Base-by-base conservation (phyloP, 371 early-diverging fungal species). In the Synchytrium microbalum region DNA sequence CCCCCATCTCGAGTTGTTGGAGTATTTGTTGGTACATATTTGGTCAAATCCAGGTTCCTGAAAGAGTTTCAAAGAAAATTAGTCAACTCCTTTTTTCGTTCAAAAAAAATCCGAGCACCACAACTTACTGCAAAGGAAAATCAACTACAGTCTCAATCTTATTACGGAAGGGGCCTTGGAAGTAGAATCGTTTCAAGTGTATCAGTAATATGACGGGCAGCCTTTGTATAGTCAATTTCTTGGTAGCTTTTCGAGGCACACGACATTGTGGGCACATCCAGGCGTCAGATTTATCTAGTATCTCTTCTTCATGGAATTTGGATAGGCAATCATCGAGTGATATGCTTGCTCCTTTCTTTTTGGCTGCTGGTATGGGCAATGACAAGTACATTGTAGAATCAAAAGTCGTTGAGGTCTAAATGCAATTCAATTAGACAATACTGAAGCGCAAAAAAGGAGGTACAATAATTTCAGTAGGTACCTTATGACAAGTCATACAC, bases 111-210 rank as follows among this genome's bases (percentile, higher is more conserved):
- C 0, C 28, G 54, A 33, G 2, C 30, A n/a, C 2, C 59, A 30
- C 30, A 32, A 67, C 30, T 71, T 79, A 75, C 82, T 69, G 72
- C 46, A 90, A 70, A 0, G 97, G 95, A 65, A 89, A 92, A 57
- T 89, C 79, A 0, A 96, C 95, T 68, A 84, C 73, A 0, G 89
- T 89, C 58, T 93, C 93, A 52, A 98, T 70, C 70, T 96, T 96
- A 72, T 95, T 86, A 54, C 89, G 83, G 71, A 96, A 96, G 3
- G 90, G 93, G 0, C 97, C 97, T 60, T 92, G 84, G 61, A 79
- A 90, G n/a, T 88, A 90, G 64, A 96, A 98, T 24, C 97, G 83
- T 70, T 96, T 96, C 66, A 98, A 67, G 63, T 96, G 95, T 52
- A 98, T 84, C 38, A 96, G 67, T 23, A 98, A 70, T 5, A 98